A percentile compares a stretch with the other conserved stretches of the same genome.
Conservation (phyloP, 129 eudicot genomes). For the Saposhnikovia divaricata region DNA sequence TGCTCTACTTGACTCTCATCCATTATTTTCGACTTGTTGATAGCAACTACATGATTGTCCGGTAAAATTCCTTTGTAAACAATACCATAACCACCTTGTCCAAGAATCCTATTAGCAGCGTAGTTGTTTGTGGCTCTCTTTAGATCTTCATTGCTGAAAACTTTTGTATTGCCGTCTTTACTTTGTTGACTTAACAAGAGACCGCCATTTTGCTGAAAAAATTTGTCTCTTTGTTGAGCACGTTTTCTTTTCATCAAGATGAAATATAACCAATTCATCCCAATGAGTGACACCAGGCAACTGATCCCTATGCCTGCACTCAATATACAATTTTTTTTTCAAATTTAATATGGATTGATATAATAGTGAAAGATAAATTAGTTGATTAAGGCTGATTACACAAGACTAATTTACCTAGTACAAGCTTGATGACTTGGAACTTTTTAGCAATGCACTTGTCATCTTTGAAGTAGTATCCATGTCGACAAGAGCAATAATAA, state of each 20-base stretch:
- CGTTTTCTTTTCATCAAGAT: background rate
- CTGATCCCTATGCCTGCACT: background rate
- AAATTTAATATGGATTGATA: background rate
- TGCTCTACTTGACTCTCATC: background rate
- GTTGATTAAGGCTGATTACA: no score
- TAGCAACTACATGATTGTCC: background rate
- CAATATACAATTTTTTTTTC: background rate
- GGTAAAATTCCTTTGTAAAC: background rate
- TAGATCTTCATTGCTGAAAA: background rate
- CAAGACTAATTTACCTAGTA: background rate
- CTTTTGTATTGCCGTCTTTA: background rate
- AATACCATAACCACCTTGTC: background rate
- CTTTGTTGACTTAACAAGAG: background rate
- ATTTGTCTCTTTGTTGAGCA: background rate
- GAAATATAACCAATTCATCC: background rate
- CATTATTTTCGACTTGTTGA: background rate
- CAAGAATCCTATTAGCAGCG: background rate
- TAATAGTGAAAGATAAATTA: background rate
- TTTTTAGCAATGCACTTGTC: background rate
- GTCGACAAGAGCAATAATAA: background rate
- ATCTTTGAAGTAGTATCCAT: background rate
- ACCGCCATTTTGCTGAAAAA: background rate
- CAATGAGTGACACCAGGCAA: background rate
- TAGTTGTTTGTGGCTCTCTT: background rate
- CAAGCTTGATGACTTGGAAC: background rate